These are phyloP conservation scores for Tylopilus balloui DNA, from an alignment of 768 basidiomycete species.

Conservation along the genomic window DNA sequence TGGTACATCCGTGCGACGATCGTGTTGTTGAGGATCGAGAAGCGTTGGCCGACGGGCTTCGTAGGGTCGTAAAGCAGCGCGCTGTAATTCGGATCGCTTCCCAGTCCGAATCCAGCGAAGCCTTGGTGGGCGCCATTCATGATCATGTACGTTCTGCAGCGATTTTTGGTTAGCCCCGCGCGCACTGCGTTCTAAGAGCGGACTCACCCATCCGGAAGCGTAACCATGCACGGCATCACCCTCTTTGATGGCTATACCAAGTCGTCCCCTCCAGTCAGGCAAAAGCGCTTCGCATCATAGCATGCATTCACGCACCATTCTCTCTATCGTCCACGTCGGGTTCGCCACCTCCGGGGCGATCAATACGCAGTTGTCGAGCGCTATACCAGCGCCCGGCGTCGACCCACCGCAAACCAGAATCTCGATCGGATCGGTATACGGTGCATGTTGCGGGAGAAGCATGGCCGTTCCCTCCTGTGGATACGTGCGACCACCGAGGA, in stretches of 20 bases:
- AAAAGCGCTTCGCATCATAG: neutral
- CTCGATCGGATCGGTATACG: conserved; percentile 69
- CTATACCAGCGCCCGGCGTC: conserved; percentile 44
- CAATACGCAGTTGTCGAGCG: conserved; percentile 66
- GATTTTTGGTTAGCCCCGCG: neutral
- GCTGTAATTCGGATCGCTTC: conserved; percentile 53
- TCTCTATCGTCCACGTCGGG: conserved; percentile 66
- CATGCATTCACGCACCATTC: conserved; percentile 54
- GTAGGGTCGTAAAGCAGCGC: conserved; percentile 71
- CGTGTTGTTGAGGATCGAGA: conserved; percentile 63
- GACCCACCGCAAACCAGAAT: conserved; percentile 77
- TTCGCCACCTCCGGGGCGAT: conserved; percentile 61
- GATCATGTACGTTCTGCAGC: conserved; percentile 70
- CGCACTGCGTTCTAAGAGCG: too few relatives aligned
- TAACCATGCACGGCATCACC: conserved; percentile 73
- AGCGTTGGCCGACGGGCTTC: conserved; percentile 51
- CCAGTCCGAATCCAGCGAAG: conserved; percentile 70
- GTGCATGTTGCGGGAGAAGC: conserved; percentile 63
- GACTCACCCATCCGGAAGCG: conserved; percentile 48
- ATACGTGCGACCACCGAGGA: conserved; percentile 72
- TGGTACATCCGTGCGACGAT: conserved; percentile 76
- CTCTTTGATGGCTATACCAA: conserved; percentile 55
- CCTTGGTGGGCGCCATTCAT: conserved; percentile 70
- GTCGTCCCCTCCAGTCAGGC: neutral
- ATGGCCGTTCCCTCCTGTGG: conserved; percentile 71